Evolutionary conservation across 1,284 basidiomycete genomes (phyloP).

Genomic region (Leccinum subspadiceum): DNA sequence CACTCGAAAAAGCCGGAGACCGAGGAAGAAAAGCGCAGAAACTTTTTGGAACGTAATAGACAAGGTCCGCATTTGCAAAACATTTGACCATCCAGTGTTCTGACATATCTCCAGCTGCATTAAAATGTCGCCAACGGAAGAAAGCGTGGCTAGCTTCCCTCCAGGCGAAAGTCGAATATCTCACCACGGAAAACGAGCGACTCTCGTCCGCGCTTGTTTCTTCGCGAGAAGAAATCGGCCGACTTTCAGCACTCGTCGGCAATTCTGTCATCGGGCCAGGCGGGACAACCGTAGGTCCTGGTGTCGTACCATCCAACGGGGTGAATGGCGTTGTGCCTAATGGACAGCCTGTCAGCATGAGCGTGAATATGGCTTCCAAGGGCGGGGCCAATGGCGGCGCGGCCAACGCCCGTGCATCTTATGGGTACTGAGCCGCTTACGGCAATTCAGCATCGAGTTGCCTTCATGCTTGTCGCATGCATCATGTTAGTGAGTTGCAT

Average conservation of each 20-base stretch:
- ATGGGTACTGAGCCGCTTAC: constrained; percentile 28
- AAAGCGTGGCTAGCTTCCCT: constrained; percentile 95
- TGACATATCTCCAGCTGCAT: constrained; percentile 64
- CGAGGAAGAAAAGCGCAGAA: constrained; percentile 92
- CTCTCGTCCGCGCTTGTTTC: constrained; percentile 74
- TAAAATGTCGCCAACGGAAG: constrained; percentile 98
- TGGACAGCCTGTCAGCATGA: constrained; percentile 44
- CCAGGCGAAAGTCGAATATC: constrained; percentile 90
- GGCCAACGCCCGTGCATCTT: constrained; percentile 31
- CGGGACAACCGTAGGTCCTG: constrained; percentile 29
- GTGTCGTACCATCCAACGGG: constrained; percentile 25
- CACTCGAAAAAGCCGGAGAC: constrained; percentile 78
- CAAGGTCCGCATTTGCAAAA: constrained; percentile 65
- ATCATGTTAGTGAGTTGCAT: constrained; percentile 19
- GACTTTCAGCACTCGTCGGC: constrained; percentile 69
- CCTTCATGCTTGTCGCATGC: constrained; percentile 7
- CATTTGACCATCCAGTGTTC: constrained; percentile 1
- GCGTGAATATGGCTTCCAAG: constrained; percentile 40
- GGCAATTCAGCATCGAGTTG: constrained; percentile 5
- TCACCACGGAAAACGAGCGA: constrained; percentile 92
- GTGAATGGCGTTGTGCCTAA: constrained; percentile 32
- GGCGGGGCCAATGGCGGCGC: constrained; percentile 23
- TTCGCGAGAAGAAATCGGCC: constrained; percentile 77
- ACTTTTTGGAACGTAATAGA: constrained; percentile 92
- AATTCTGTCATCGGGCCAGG: constrained; percentile 50